Evolutionary conservation across 1,139 yeast genomes (phyloP).

Genomic region (Geotrichum histeridarum): DNA sequence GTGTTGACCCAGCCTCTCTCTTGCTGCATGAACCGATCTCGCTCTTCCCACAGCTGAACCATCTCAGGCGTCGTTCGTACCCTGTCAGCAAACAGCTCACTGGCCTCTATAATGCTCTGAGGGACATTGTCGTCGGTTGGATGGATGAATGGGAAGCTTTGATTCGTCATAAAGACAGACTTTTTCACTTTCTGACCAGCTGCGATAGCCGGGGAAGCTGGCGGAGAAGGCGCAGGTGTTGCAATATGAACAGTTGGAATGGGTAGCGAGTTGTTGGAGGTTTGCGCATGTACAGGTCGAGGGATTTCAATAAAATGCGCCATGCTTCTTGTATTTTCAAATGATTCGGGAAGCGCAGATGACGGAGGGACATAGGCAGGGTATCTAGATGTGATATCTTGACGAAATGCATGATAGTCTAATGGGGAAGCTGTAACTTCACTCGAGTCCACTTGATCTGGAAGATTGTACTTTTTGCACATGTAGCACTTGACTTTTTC

Average conservation of each 20-base stretch:
- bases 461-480: slow-evolving; percentile 43
- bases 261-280: slow-evolving; percentile 53
- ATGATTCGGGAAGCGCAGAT: slow-evolving; percentile 42
- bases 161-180: slow-evolving; percentile 67
- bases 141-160: slow-evolving; percentile 71
- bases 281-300: slow-evolving; percentile 51
- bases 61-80: slow-evolving; percentile 62
- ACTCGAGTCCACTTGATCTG: slow-evolving; percentile 28
- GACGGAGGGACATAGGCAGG: slow-evolving; percentile 60
- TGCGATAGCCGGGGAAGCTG: slow-evolving; percentile 50
- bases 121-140: slow-evolving; percentile 59
- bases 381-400: slow-evolving; percentile 67
- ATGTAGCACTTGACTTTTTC: slow-evolving; percentile 49
- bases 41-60: slow-evolving; percentile 66
- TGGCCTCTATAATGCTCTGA: slow-evolving; percentile 72
- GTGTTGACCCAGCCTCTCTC: slow-evolving; percentile 59
- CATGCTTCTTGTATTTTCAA: slow-evolving; percentile 45
- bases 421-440: slow-evolving; percentile 60
- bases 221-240: slow-evolving; percentile 87
- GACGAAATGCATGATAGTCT: slow-evolving; percentile 73
- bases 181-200: slow-evolving; percentile 61
- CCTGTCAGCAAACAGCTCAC: slow-evolving; percentile 55
- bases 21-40: slow-evolving; percentile 63
- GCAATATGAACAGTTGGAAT: slow-evolving; percentile 69
- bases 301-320: slow-evolving; percentile 50